Conservation (phyloP, 2,329 filamentous ascomycete genomes). For the Trichoderma sp. region DNA sequence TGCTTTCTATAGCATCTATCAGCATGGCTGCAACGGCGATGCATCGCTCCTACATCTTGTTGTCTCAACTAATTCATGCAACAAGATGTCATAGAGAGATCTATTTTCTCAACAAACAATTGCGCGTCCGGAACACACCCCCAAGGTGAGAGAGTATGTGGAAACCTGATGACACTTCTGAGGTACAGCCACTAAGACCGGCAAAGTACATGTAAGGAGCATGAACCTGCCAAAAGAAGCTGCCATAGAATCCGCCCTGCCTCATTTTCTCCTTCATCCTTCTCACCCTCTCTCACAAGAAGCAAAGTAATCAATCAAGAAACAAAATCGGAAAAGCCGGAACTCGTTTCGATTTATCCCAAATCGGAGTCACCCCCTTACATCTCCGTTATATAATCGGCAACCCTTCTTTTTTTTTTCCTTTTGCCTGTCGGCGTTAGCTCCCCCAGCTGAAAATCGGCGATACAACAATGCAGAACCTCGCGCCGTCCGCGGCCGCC, state of each 20-base stretch:
- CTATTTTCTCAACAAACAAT: not conserved
- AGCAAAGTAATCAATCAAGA: not conserved
- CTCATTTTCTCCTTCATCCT: not conserved
- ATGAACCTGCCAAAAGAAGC: not conserved
- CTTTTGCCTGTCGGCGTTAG: not conserved
- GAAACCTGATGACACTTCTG: not conserved
- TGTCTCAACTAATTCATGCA: not conserved
- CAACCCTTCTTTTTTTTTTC: not conserved
- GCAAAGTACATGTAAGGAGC: not conserved
- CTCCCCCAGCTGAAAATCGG: not conserved
- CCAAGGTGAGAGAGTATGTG: not conserved
- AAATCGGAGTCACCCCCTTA: not conserved
- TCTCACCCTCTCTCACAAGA: not conserved
- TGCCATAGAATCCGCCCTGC: not conserved
- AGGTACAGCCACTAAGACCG: not conserved
- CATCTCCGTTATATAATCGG: not conserved
- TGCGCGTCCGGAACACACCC: not conserved
- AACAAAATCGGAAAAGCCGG: not conserved
- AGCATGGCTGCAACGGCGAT: not conserved
- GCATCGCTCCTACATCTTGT: not conserved
- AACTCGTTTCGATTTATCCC: not conserved
- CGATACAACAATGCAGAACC: constrained; percentile 15
- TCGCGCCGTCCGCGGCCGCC: constrained; percentile 32
- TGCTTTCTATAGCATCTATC: not conserved
- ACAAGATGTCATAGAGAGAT: not conserved